phyloP scores from a whole-genome alignment of 148 eudicot genomes.

The Suaeda aralocaspica region DNA sequence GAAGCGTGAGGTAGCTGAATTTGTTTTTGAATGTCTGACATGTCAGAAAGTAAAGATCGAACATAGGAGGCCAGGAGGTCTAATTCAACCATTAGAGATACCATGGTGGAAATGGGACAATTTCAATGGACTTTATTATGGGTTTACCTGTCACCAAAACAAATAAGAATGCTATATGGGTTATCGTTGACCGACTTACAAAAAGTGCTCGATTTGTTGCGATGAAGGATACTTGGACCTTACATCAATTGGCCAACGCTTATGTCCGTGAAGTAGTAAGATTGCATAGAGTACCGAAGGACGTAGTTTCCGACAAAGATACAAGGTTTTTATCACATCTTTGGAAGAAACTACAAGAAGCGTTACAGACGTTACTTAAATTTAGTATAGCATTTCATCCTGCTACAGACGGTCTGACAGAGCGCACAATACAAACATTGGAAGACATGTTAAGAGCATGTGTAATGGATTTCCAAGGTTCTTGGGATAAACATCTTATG shows the following conservation, averaged over 20 bases:
- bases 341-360: background rate
- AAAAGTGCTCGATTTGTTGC: background rate
- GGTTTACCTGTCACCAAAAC: background rate
- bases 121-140: background rate
- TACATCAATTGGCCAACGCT: background rate
- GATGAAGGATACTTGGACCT: background rate
- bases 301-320: background rate
- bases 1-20: background rate
- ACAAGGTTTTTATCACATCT: background rate
- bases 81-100: background rate
- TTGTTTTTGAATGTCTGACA: background rate
- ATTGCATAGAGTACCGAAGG: background rate
- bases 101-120: background rate
- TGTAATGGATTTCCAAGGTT: too few relatives aligned
- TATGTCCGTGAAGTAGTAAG: background rate
- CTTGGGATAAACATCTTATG: too few relatives aligned
- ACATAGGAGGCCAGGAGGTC: background rate
- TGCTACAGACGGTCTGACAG: too few relatives aligned
- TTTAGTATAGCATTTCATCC: background rate
- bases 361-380: background rate
- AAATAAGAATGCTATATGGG: background rate
- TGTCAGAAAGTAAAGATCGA: conserved; percentile 4
- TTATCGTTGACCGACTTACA: background rate
- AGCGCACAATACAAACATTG: too few relatives aligned
- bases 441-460: too few relatives aligned